Conservation (phyloP, 345 rosid genomes). For the Hypericum androsaemum region DNA sequence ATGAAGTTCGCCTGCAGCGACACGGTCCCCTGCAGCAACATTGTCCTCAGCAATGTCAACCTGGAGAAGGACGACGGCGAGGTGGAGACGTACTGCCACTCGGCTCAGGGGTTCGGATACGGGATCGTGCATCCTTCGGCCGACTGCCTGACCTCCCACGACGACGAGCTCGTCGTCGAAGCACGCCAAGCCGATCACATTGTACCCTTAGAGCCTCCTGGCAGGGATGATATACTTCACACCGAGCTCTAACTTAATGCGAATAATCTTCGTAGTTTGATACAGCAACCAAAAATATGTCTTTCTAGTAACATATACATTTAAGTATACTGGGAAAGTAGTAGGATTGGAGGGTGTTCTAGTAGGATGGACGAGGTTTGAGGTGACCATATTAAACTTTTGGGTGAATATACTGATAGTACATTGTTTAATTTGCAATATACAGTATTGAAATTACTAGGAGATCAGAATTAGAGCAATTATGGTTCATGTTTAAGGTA, state of each 20-base stretch:
- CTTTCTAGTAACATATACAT: no score
- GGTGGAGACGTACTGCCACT: constrained; percentile 83
- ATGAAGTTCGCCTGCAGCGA: constrained; percentile 92
- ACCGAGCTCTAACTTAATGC: constrained; percentile 42
- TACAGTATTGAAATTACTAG: no score
- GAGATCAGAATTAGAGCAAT: no score
- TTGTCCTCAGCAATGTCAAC: constrained; percentile 68
- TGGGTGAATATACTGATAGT: no score
- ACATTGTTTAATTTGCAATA: no score
- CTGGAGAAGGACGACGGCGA: constrained; percentile 61
- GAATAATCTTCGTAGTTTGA: background rate
- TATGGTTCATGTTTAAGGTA: no score
- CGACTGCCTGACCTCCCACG: constrained; percentile 67
- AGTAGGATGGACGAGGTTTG: no score
- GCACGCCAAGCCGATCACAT: background rate
- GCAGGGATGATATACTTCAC: constrained; percentile 31
- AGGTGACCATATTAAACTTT: no score
- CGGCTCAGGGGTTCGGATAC: constrained; percentile 73
- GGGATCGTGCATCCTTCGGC: constrained; percentile 85
- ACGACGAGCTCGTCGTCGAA: constrained; percentile 25
- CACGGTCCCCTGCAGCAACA: constrained; percentile 73
- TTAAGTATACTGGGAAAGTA: no score
- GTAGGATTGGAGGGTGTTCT: no score
- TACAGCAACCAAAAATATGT: background rate
- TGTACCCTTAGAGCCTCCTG: constrained; percentile 10